Evolutionary conservation across 176 grass and related monocot genomes (phyloP).

Genomic region (Saccharum officinarum): DNA sequence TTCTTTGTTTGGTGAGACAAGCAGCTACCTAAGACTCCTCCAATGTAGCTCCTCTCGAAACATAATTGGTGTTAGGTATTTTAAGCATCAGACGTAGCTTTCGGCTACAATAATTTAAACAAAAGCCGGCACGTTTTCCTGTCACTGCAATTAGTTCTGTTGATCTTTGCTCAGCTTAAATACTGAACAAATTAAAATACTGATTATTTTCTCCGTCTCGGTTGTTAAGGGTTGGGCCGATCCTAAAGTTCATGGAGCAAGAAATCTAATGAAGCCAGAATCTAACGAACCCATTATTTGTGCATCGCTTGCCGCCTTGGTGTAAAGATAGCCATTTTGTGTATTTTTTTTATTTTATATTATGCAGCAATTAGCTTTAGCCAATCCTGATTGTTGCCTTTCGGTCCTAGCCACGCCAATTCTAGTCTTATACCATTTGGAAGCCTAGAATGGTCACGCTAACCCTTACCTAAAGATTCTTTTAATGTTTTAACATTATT

Average conservation of each 20-base stretch:
- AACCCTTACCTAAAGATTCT: too few species aligned
- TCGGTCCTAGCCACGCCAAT: not conserved
- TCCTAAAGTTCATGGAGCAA: not conserved
- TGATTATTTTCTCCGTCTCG: not conserved
- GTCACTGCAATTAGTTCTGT: not conserved
- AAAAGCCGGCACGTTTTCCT: not conserved
- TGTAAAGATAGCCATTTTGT: not conserved
- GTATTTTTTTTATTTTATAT: not conserved
- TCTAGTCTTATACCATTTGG: not conserved
- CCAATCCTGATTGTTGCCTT: not conserved
- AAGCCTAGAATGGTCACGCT: not conserved
- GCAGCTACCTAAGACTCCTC: not conserved
- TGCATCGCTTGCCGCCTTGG: not conserved
- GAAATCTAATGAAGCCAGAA: conserved; percentile 11
- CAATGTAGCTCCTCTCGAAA: not conserved
- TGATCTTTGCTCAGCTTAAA: not conserved
- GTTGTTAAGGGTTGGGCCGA: not conserved
- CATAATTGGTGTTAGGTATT: not conserved
- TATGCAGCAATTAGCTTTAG: not conserved
- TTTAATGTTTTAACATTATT: too few species aligned
- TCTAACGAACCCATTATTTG: conserved; percentile 24
- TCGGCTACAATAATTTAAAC: not conserved
- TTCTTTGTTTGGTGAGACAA: conserved; percentile 13
- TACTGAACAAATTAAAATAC: not conserved
- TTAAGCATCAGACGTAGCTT: not conserved